Conservation (phyloP, 2,329 filamentous ascomycete species). For the Colletotrichum theobromicola region DNA sequence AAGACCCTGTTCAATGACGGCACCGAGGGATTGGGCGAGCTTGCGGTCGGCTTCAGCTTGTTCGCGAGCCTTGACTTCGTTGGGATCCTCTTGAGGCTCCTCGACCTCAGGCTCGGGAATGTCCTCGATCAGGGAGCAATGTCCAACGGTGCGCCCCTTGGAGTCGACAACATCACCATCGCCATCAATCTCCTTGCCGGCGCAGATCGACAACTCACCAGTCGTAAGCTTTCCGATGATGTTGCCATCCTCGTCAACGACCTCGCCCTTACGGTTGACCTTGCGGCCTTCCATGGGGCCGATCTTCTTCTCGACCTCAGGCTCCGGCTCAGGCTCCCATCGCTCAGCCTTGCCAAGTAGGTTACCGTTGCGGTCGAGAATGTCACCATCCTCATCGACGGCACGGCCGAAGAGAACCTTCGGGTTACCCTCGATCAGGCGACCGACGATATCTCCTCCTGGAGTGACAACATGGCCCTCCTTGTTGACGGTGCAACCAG, state of each 20-base stretch:
- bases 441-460: conserved; percentile 74
- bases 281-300: conserved; percentile 58
- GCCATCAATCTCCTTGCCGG: conserved; percentile 73
- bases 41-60: conserved; percentile 73
- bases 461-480: conserved; percentile 72
- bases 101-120: conserved; percentile 54
- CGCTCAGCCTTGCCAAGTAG: conserved; percentile 62
- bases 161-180: conserved; percentile 75
- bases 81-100: conserved; percentile 48
- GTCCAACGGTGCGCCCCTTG: conserved; percentile 70
- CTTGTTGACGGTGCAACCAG: conserved; percentile 69
- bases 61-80: conserved; percentile 56
- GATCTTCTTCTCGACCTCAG: conserved; percentile 56
- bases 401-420: conserved; percentile 75
- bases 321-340: conserved; percentile 53
- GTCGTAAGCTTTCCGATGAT: conserved; percentile 71
- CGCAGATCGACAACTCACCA: conserved; percentile 68
- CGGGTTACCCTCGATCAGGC: conserved; percentile 71
- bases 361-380: conserved; percentile 77
- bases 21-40: conserved; percentile 77
- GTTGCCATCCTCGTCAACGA: conserved; percentile 63
- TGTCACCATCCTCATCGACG: conserved; percentile 84
- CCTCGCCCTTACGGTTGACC: conserved; percentile 65
- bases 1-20: conserved; percentile 77
- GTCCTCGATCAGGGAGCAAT: conserved; percentile 69